Percentiles rank a stretch among this genome's conserved stretches.
Conservation (phyloP, 2,329 filamentous ascomycete genomes). For the Dactylonectria estremocensis region DNA sequence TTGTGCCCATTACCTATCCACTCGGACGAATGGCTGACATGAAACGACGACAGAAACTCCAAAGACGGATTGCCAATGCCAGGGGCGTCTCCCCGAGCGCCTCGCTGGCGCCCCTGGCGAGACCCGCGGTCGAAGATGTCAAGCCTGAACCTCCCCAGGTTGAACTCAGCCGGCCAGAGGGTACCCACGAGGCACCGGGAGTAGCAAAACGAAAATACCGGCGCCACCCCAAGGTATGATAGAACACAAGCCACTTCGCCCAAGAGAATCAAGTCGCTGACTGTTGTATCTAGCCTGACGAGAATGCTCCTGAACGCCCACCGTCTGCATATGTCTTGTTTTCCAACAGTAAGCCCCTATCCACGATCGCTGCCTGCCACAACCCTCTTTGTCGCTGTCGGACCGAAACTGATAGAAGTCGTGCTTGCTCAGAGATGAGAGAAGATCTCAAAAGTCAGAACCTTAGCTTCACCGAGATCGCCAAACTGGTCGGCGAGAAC, state of each 20-base stretch:
- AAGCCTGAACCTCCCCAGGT: constrained; percentile 68
- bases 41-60: constrained; percentile 76
- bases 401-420: constrained; percentile 13
- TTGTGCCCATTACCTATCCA: constrained; percentile 53
- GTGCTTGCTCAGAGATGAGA: constrained; percentile 72
- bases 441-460: constrained; percentile 84
- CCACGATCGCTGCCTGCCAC: background rate
- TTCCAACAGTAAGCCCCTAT: constrained; percentile 81
- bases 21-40: constrained; percentile 36
- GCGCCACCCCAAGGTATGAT: constrained; percentile 79
- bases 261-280: constrained; percentile 3
- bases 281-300: constrained; percentile 71
- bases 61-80: constrained; percentile 84
- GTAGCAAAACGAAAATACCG: constrained; percentile 81
- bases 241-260: constrained; percentile 8
- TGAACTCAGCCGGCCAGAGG: constrained; percentile 65
- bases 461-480: constrained; percentile 86
- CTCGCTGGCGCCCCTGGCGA: constrained; percentile 65
- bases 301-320: constrained; percentile 84
- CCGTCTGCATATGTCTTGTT: constrained; percentile 90
- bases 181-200: constrained; percentile 59
- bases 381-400: background rate
- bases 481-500: constrained; percentile 85
- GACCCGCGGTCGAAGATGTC: constrained; percentile 67
- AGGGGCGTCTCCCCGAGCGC: constrained; percentile 73